Base-by-base conservation (phyloP, 176 grass and related monocot species). In the Raddia guianensis region DNA sequence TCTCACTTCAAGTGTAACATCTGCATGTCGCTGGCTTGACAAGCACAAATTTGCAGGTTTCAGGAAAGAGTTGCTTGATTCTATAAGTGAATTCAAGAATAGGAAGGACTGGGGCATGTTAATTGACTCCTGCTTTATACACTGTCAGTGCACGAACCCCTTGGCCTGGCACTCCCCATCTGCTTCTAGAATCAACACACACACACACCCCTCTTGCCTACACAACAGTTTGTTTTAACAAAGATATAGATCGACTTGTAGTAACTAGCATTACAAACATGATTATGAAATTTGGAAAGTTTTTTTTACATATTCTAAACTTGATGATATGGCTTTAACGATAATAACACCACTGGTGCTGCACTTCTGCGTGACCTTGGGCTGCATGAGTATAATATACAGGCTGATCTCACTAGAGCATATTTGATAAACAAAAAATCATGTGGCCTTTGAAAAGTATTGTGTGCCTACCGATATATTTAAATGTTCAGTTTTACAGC, bases 71-170 rank as follows among this genome's bases (percentile, higher is more conserved):
- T n/a, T n/a, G n/a, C n/a, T n/a, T n/a, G n/a, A n/a, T n/a, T n/a
- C n/a, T n/a, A n/a, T n/a, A n/a, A n/a, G n/a, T n/a, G n/a, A n/a
- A n/a, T 83, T 89, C 11, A 94, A 87, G 84, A 57, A 72, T 45
- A 92, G 75, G 90, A 92, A 57, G 21, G 84, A 83, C 10, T 90
- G 89, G 93, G 93, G 87, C 16, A 95, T 95, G 79, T 92, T 95
- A 69, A 86, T 95, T 32, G 19, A 92, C 83, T 92, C 93, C 8
- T 95, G 93, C 86, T 95, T 86, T 83, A 83, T 86, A 82, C 90
- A 95, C 68, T 95, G 90, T 49, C 90, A 95, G 57, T 89, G 87
- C 3, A 74, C 86, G 87, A 86, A 82, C 44, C 56, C 83, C 77
- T 45, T 92, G 64, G 72, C 74, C 49, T 95, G 93, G 89, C 87